These are phyloP conservation scores for Penicillium lividum DNA, from an alignment of 495 filamentous ascomycete species.

Conservation along the genomic window DNA sequence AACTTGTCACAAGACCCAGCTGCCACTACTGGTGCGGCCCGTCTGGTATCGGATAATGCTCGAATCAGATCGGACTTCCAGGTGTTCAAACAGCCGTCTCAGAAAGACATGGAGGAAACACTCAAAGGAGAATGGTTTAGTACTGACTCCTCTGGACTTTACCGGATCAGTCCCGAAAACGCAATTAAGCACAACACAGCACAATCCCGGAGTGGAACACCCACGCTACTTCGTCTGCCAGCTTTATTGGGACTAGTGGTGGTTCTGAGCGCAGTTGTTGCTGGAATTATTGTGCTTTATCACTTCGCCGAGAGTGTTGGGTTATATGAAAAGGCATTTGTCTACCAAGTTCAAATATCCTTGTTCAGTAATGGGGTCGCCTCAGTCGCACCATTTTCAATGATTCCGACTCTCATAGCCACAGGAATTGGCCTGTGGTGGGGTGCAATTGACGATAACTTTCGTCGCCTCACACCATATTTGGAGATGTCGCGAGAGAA, in stretches of 20 bases:
- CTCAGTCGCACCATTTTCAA: slow-evolving; percentile 33
- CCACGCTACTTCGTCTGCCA: slow-evolving; percentile 25
- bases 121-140: slow-evolving; percentile 9
- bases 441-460: slow-evolving; percentile 36
- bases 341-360: slow-evolving; percentile 30
- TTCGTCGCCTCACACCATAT: slow-evolving; percentile 37
- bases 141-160: slow-evolving; percentile 18
- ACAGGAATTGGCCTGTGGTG: slow-evolving; percentile 38
- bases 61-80: slow-evolving; percentile 8
- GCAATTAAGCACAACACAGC: neutral
- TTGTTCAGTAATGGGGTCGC: slow-evolving; percentile 22
- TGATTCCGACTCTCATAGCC: slow-evolving; percentile 34
- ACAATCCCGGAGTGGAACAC: slow-evolving; percentile 22
- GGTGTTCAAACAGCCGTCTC: slow-evolving; percentile 14
- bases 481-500: slow-evolving; percentile 29
- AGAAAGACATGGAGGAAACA: slow-evolving; percentile 12
- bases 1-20: slow-evolving; percentile 25
- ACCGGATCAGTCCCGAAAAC: neutral
- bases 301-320: slow-evolving; percentile 19
- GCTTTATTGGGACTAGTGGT: slow-evolving; percentile 18
- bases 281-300: slow-evolving; percentile 30
- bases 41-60: slow-evolving; percentile 12
- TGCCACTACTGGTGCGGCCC: slow-evolving; percentile 8
- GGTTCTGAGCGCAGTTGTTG: slow-evolving; percentile 18
- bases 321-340: slow-evolving; percentile 37